Percentiles rank a stretch among this genome's conserved stretches.
Evolutionary conservation across 768 basidiomycete species (phyloP).

Genomic region (Mycena galopus): DNA sequence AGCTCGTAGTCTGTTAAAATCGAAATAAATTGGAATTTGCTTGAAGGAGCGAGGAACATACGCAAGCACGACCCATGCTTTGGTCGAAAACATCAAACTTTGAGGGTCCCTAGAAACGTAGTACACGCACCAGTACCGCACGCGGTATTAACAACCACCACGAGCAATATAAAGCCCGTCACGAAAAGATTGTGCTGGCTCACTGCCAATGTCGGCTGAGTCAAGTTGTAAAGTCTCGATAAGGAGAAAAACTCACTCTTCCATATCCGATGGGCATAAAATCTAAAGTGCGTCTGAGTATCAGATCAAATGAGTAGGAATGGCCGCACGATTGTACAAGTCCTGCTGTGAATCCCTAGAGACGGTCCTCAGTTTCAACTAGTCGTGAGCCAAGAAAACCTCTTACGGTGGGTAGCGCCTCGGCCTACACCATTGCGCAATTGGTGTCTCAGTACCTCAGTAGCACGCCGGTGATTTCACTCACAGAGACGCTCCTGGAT

Average conservation of each 20-base stretch:
- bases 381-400: neutral
- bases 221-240: neutral
- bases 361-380: conserved; percentile 31
- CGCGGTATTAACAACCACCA: conserved; percentile 49
- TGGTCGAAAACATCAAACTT: neutral
- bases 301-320: neutral
- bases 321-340: conserved; percentile 63
- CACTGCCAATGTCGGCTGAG: conserved; percentile 42
- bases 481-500: conserved; percentile 55
- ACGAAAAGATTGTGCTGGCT: conserved; percentile 56
- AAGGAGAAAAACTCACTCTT: conserved; percentile 49
- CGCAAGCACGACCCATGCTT: conserved; percentile 60
- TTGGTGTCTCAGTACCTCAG: neutral
- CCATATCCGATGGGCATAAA: conserved; percentile 65
- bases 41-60: conserved; percentile 37
- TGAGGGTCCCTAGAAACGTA: neutral
- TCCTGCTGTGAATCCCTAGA: conserved; percentile 62
- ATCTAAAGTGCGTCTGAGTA: conserved; percentile 47
- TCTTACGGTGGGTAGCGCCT: conserved; percentile 60
- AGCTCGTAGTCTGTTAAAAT: conserved; percentile 48
- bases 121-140: conserved; percentile 50
- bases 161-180: conserved; percentile 46
- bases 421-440: conserved; percentile 47
- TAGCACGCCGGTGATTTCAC: conserved; percentile 12
- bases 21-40: neutral